Evolutionary conservation across 192 early-diverging fungal species (phyloP).

Genomic region (Entomortierella chlamydospora): DNA sequence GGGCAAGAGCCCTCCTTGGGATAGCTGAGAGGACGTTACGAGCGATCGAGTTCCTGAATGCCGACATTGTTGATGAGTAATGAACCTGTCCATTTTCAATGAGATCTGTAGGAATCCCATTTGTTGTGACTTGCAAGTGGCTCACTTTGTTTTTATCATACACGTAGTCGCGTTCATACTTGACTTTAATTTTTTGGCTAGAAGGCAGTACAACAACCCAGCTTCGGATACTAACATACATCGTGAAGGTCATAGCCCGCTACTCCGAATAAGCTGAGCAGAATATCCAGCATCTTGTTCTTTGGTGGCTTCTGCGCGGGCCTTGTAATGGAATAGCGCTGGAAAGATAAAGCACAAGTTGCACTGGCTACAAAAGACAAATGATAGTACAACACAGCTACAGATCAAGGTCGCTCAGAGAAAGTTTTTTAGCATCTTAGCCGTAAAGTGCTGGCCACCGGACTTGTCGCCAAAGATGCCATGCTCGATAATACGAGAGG

Average conservation of each 20-base stretch:
- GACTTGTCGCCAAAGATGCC: slow-evolving; percentile 72
- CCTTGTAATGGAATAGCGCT: slow-evolving; percentile 76
- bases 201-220: slow-evolving; percentile 60
- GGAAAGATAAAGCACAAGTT: slow-evolving; percentile 83
- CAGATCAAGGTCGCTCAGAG: slow-evolving; percentile 68
- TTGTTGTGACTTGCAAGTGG: background rate
- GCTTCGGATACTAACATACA: slow-evolving; percentile 68
- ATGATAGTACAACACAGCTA: slow-evolving; percentile 67
- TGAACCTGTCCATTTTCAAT: background rate
- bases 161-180: background rate
- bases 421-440: slow-evolving; percentile 84
- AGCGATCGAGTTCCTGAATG: slow-evolving; percentile 26
- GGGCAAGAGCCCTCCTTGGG: background rate
- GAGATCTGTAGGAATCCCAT: background rate
- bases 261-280: slow-evolving; percentile 72
- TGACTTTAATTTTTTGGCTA: background rate
- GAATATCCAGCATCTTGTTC: slow-evolving; percentile 59
- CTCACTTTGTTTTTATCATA: background rate
- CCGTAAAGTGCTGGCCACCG: slow-evolving; percentile 51
- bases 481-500: slow-evolving; percentile 76
- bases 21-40: slow-evolving; percentile 4
- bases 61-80: slow-evolving; percentile 18
- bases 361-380: slow-evolving; percentile 83
- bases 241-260: slow-evolving; percentile 73
- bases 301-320: slow-evolving; percentile 43